Conservation (phyloP, 2,329 filamentous ascomycete genomes). For the Hansfordia pulvinata region DNA sequence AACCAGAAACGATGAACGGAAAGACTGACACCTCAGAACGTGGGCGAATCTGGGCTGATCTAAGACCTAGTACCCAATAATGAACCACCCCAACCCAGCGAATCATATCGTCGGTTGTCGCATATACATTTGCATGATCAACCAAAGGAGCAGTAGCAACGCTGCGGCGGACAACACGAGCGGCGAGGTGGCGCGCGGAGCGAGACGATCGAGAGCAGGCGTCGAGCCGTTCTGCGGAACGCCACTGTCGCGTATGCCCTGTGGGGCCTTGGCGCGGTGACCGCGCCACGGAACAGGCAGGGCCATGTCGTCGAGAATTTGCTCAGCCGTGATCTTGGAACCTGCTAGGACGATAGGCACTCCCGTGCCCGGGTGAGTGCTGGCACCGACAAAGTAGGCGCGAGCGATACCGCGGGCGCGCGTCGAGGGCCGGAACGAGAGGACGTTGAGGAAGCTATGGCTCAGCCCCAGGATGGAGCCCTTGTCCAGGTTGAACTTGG, state of each 20-base stretch:
- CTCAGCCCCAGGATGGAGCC: slow-evolving; percentile 61
- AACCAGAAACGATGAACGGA: too few relatives aligned
- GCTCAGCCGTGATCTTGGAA: slow-evolving; percentile 41
- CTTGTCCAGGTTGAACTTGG: slow-evolving; percentile 59
- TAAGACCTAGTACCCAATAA: too few relatives aligned
- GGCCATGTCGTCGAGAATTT: slow-evolving; percentile 22
- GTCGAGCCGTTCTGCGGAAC: slow-evolving; percentile 8
- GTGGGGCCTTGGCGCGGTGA: slow-evolving; percentile 4
- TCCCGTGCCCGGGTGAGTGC: slow-evolving; percentile 63
- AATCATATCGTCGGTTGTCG: too few relatives aligned
- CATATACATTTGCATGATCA: too few relatives aligned
- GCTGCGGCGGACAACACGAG: neutral
- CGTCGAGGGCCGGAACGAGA: slow-evolving; percentile 50
- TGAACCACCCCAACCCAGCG: too few relatives aligned
- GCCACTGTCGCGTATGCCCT: slow-evolving; percentile 7
- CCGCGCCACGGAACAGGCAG: slow-evolving; percentile 16
- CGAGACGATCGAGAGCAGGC: slow-evolving; percentile 4
- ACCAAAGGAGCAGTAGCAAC: neutral
- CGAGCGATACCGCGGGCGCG: slow-evolving; percentile 31
- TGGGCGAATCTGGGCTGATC: too few relatives aligned
- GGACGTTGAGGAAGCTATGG: slow-evolving; percentile 62
- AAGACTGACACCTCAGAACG: too few relatives aligned
- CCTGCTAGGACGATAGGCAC: slow-evolving; percentile 63
- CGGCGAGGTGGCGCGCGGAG: too few relatives aligned
- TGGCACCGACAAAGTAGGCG: slow-evolving; percentile 62